These are phyloP conservation scores for Boletus subcaerulescens DNA, from an alignment of 768 basidiomycete species.

Conservation along the genomic window DNA sequence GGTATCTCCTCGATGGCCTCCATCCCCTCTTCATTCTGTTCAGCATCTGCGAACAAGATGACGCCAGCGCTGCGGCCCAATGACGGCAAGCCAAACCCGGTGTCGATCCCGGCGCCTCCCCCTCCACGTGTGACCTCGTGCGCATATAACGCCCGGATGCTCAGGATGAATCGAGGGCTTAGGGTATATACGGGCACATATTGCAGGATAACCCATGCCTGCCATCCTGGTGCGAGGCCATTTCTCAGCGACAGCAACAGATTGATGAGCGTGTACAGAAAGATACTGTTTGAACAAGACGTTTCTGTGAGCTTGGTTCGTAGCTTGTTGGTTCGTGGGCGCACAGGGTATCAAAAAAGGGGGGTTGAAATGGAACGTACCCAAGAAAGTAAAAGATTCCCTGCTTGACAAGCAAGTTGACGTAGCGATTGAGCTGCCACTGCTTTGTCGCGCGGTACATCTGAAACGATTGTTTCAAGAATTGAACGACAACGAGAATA, in stretches of 20 bases:
- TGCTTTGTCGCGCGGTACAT: neutral
- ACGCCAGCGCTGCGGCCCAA: neutral
- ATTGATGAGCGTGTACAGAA: neutral
- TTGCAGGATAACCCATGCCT: neutral
- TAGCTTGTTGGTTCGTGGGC: no score
- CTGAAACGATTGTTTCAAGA: neutral
- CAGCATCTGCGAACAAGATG: neutral
- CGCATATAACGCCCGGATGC: neutral
- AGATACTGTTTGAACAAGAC: neutral
- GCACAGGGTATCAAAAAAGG: no score
- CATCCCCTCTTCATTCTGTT: neutral
- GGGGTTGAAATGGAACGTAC: neutral
- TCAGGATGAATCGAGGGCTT: neutral
- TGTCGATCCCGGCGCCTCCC: neutral
- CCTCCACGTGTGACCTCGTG: neutral
- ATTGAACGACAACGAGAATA: neutral
- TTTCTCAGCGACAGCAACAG: neutral
- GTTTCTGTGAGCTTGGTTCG: neutral
- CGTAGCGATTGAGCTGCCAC: neutral
- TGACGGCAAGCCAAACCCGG: neutral
- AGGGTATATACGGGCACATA: neutral
- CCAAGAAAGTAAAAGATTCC: neutral
- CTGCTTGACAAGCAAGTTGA: neutral
- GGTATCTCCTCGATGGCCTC: neutral
- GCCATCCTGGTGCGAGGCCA: neutral